These are phyloP conservation scores for Hydnum rufescens DNA, from an alignment of 768 basidiomycete genomes.

Conservation along the genomic window DNA sequence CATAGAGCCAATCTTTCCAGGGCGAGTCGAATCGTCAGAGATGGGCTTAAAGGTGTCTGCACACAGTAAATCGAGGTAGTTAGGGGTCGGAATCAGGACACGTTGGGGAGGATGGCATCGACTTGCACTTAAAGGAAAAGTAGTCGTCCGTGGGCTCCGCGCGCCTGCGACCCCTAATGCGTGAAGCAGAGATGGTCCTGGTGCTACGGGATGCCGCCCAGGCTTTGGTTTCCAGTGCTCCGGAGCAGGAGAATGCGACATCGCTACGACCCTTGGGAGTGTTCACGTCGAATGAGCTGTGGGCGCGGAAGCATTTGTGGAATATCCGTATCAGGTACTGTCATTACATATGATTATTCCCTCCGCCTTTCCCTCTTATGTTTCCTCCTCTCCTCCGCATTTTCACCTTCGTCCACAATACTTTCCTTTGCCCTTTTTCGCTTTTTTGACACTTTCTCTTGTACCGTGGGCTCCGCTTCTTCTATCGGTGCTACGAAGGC, in stretches of 20 bases:
- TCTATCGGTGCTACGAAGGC: conserved; percentile 82
- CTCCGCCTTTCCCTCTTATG: conserved; percentile 20
- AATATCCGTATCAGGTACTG: no score
- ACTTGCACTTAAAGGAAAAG: conserved; percentile 1
- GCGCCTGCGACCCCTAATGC: conserved; percentile 14
- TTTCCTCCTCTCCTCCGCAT: conserved; percentile 17
- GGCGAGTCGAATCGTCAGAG: conserved; percentile 42
- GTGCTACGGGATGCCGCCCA: background rate
- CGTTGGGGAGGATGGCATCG: conserved; percentile 1
- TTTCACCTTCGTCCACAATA: conserved; percentile 5
- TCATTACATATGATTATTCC: no score
- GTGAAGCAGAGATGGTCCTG: background rate
- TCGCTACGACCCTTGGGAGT: no score
- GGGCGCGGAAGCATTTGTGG: no score
- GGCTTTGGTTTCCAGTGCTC: background rate
- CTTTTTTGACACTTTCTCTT: conserved; percentile 44
- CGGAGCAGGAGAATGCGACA: background rate
- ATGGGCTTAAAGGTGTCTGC: conserved; percentile 61
- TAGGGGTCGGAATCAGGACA: background rate
- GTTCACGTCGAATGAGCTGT: no score
- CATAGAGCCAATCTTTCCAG: conserved; percentile 32
- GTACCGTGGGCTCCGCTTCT: conserved; percentile 45
- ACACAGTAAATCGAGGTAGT: conserved; percentile 8
- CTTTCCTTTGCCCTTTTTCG: conserved; percentile 25
- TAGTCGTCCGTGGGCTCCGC: conserved; percentile 26